These are phyloP conservation scores for Cyclocybe cylindracea DNA, from an alignment of 768 basidiomycete genomes.

Conservation along the genomic window DNA sequence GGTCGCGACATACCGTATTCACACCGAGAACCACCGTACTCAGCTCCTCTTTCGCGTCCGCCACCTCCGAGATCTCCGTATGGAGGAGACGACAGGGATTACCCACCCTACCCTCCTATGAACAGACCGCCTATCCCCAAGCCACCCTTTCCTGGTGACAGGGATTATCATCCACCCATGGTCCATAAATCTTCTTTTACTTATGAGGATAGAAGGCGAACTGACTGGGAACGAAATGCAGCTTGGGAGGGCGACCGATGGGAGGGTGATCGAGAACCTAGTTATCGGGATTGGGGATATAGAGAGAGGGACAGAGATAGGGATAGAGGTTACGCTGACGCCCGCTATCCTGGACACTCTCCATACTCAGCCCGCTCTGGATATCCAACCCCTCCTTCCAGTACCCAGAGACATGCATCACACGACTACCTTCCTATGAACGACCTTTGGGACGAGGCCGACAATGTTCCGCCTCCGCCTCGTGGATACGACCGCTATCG, in stretches of 20 bases:
- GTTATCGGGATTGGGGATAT: conserved; percentile 3
- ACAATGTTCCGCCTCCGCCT: conserved; percentile 1
- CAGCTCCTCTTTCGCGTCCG: conserved; percentile 3
- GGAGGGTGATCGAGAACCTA: conserved; percentile 1
- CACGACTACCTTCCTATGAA: conserved; percentile 16
- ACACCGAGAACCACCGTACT: not conserved
- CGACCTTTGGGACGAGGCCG: conserved; percentile 18
- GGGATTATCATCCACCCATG: conserved; percentile 9
- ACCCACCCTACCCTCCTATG: conserved; percentile 1
- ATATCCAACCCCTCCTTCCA: conserved; percentile 10
- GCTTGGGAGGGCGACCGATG: conserved; percentile 11
- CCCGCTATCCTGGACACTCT: not conserved
- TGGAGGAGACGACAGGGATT: conserved; percentile 15
- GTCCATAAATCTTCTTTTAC: conserved; percentile 17
- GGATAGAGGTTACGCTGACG: not conserved
- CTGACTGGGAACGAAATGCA: conserved; percentile 12
- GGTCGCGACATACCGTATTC: not conserved
- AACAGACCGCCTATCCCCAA: conserved; percentile 4
- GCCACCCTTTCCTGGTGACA: conserved; percentile 1
- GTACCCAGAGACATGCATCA: conserved; percentile 11
- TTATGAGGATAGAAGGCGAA: conserved; percentile 11
- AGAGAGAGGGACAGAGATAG: conserved; percentile 2
- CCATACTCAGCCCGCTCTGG: conserved; percentile 2
- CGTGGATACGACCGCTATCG: not conserved
- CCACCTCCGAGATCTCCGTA: conserved; percentile 1